Percentiles rank a stretch among this genome's conserved stretches.
Conservation (phyloP, 805 yeast species). For the Metschnikowia orientalis region DNA sequence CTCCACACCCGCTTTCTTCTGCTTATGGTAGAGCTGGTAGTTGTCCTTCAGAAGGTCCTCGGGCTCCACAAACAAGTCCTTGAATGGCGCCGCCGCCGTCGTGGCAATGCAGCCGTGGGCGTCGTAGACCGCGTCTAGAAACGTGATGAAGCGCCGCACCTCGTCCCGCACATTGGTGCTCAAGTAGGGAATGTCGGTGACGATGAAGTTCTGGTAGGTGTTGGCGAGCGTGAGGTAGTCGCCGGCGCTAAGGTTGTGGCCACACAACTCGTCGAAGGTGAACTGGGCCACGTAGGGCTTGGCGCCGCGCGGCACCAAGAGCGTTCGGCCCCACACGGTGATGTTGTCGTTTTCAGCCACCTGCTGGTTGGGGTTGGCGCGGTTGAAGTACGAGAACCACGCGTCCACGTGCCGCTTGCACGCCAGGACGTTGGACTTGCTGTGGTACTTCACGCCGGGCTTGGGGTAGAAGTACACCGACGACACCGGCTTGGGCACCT, state of each 20-base stretch:
- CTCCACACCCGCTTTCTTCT: conserved; percentile 33
- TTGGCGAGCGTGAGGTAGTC: conserved; percentile 84
- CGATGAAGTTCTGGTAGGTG: conserved; percentile 70
- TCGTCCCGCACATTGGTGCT: conserved; percentile 75
- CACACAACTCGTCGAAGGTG: conserved; percentile 82
- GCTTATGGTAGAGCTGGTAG: conserved; percentile 38
- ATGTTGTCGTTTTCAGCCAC: conserved; percentile 25
- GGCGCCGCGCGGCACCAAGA: conserved; percentile 69
- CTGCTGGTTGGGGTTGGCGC: conserved; percentile 40
- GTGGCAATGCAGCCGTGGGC: conserved; percentile 84
- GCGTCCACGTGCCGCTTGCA: conserved; percentile 59
- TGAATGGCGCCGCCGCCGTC: conserved; percentile 82
- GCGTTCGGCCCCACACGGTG: conserved; percentile 84
- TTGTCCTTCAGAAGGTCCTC: conserved; percentile 52
- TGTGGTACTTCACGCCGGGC: conserved; percentile 52
- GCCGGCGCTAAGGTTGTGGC: conserved; percentile 85
- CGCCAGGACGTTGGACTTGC: conserved; percentile 45
- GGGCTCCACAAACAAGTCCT: conserved; percentile 81
- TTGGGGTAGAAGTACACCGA: conserved; percentile 74
- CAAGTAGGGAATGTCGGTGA: conserved; percentile 88
- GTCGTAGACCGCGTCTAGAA: conserved; percentile 93
- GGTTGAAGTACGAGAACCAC: conserved; percentile 81
- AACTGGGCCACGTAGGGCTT: conserved; percentile 86
- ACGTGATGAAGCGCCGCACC: conserved; percentile 88
- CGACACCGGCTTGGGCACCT: conserved; percentile 76